Conservation (phyloP, 2,329 filamentous ascomycete genomes). For the Sarocladiaceae sp. region DNA sequence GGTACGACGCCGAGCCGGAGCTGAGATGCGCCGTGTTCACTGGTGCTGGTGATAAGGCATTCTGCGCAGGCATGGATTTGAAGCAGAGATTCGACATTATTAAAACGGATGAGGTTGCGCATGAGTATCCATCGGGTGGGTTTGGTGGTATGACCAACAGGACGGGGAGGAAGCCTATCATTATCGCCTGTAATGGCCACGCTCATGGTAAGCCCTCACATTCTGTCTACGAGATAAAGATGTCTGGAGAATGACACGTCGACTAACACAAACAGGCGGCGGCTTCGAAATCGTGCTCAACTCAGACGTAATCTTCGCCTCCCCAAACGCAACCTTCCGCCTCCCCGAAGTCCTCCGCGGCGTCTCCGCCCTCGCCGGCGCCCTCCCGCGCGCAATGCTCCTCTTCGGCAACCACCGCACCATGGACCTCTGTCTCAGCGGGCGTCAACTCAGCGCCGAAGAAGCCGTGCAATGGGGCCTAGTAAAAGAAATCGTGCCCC, state of each 20-base stretch:
- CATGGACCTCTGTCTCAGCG: constrained; percentile 28
- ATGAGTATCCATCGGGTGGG: constrained; percentile 27
- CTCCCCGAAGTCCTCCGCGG: constrained; percentile 56
- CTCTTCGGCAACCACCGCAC: constrained; percentile 28
- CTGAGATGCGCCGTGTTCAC: constrained; percentile 48
- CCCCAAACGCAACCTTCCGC: constrained; percentile 45
- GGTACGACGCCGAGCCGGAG: constrained; percentile 45
- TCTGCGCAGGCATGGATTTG: constrained; percentile 50
- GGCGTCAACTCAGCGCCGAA: constrained; percentile 19
- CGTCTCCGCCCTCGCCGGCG: constrained; percentile 53
- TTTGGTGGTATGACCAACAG: constrained; percentile 30
- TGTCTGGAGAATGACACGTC: constrained; percentile 3
- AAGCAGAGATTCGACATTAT: constrained; percentile 38
- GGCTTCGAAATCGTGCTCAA: constrained; percentile 32
- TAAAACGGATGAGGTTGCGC: constrained; percentile 22
- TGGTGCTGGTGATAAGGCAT: constrained; percentile 43
- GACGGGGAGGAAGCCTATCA: constrained; percentile 28
- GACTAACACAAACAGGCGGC: constrained; percentile 17
- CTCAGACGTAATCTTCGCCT: constrained; percentile 54
- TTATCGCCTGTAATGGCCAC: constrained; percentile 26
- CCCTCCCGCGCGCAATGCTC: constrained; percentile 42
- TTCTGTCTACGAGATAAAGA: constrained; percentile 11
- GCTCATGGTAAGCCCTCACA: constrained; percentile 21
- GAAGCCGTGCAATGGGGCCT: constrained; percentile 27
- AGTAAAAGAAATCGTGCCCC: constrained; percentile 23